Evolutionary conservation across 2,329 filamentous ascomycete species (phyloP).

Genomic region (Alternaria sp.): DNA sequence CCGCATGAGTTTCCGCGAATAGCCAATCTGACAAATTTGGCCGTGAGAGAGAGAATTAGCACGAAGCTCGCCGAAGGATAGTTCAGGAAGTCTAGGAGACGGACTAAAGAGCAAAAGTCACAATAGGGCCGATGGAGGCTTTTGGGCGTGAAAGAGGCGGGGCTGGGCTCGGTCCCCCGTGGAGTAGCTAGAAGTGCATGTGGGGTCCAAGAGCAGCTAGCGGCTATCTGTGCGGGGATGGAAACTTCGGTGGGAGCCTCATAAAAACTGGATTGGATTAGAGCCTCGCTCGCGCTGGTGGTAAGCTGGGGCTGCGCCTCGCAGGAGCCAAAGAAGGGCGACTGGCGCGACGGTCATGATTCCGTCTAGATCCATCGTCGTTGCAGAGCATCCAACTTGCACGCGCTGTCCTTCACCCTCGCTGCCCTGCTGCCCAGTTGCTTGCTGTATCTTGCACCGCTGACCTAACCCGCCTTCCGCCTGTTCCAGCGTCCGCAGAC

Average conservation of each 20-base stretch:
- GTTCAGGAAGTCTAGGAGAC: neutral
- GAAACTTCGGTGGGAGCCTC: constrained; percentile 24
- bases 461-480: constrained; percentile 11
- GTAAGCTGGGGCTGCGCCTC: constrained; percentile 23
- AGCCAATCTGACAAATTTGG: neutral
- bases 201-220: constrained; percentile 17
- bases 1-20: neutral
- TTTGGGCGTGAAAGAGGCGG: constrained; percentile 5
- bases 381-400: neutral
- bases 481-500: constrained; percentile 17
- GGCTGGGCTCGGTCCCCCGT: constrained; percentile 17
- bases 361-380: constrained; percentile 1
- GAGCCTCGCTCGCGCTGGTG: constrained; percentile 17
- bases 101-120: neutral
- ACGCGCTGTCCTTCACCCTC: neutral
- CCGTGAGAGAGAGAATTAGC: neutral
- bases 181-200: constrained; percentile 10
- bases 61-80: neutral
- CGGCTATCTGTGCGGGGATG: constrained; percentile 21
- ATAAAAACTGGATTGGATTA: constrained; percentile 21
- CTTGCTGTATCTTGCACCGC: constrained; percentile 2
- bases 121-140: constrained; percentile 8
- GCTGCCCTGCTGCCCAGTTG: neutral
- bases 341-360: neutral
- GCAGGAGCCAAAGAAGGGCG: constrained; percentile 4